Evolutionary conservation across 306 rosid species (phyloP), one percentile per base, ranked within the genome.

Genomic region (Herpetospermum pedunculosum): DNA sequence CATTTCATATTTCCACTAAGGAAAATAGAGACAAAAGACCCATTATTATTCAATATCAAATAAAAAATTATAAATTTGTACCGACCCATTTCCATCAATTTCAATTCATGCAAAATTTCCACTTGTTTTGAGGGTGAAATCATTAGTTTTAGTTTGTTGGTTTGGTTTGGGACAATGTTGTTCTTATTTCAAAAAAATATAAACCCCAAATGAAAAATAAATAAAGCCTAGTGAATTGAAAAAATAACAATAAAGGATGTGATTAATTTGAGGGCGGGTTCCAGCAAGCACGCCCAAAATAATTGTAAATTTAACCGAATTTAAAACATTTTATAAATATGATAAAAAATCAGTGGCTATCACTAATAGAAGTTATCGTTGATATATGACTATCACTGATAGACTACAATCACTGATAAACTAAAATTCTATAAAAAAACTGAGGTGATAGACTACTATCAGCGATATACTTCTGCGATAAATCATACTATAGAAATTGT

Each of bases 11-110:
- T 46, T 25, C 62, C 62, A 25, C 25, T 10, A 2, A 8, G 0
- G 28, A 52, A 49, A 19, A 52, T 7, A 16, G 8, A 47, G 52
- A 47, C n/a, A 47, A 47, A 47, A 15, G 21, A 47, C 12, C 14
- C 58, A 53, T 10, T 21, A 44, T 44, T 44, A 50, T 50, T 23
- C 29, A 53, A 53, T 53, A 48, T 53, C 23, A 6, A 18, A 2
- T 6, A 49, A 49, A 49, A 49, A 49, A n/a, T 52, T 19, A 21
- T 10, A 52, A 30, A 29, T 13, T 16, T 30, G 13, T 23, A 59
- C 67, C 41, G 67, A 59, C 67, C 67, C 67, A 59, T 59, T 30
- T 57, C 64, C 64, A 28, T 19, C 64, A 13, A 57, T 28, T 57
- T 19, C 19, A 54, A 54, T 54, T 52, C 55, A 50, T n/a, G 0